Percentiles rank a stretch among this genome's conserved stretches.
Evolutionary conservation across 257 asterid species (phyloP).

Genomic region (Ehretia macrophylla): DNA sequence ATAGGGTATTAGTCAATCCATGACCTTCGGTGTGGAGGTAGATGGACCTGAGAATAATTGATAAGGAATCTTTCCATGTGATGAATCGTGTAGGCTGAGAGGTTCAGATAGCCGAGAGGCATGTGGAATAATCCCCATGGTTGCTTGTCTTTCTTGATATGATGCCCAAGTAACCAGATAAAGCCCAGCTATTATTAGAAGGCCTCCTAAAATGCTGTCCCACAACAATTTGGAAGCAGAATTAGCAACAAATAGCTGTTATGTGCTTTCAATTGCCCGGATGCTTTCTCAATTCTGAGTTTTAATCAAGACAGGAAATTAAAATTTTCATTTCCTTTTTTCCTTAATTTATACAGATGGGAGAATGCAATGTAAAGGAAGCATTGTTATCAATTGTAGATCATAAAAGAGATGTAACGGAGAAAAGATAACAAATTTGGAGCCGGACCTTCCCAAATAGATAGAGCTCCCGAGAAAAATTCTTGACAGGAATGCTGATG

Average conservation of each 20-base stretch:
- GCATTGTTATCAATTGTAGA: neutral
- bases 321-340: neutral
- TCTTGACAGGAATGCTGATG: conserved; percentile 74
- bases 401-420: neutral
- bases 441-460: conserved; percentile 81
- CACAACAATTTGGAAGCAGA: neutral
- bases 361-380: too few species aligned
- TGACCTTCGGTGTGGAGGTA: conserved; percentile 41
- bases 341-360: neutral
- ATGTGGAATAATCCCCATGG: conserved; percentile 25
- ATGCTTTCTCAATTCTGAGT: too few species aligned
- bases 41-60: conserved; percentile 61
- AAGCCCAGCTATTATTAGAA: conserved; percentile 77
- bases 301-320: too few species aligned
- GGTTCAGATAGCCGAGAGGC: conserved; percentile 45
- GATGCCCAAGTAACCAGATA: conserved; percentile 97
- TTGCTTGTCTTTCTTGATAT: conserved; percentile 41
- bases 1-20: conserved; percentile 30
- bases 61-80: conserved; percentile 45
- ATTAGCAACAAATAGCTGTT: conserved; percentile 5
- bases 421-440: neutral
- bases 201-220: conserved; percentile 81
- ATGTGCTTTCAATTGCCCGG: too few species aligned
- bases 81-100: conserved; percentile 33
- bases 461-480: conserved; percentile 92